Evolutionary conservation across 2,329 filamentous ascomycete genomes (phyloP).

Genomic region (Ambrosiella cleistominuta): DNA sequence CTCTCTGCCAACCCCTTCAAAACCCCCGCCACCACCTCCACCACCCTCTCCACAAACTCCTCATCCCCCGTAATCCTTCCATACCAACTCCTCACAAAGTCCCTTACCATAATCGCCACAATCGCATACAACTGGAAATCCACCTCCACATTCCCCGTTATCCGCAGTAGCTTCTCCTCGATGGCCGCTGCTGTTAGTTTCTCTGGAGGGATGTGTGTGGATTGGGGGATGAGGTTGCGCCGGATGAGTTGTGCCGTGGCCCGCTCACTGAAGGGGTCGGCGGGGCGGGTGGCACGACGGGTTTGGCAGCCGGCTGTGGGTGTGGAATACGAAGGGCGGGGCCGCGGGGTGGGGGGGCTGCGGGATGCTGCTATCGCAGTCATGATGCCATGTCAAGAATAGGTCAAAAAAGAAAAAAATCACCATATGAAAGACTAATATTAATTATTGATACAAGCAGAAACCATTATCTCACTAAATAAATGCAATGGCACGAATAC

Average conservation of each 20-base stretch:
- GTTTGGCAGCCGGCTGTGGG: neutral
- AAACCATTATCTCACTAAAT: too few relatives aligned
- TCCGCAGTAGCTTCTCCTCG: slow-evolving; percentile 67
- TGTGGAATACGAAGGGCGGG: neutral
- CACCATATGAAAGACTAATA: too few relatives aligned
- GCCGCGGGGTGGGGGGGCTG: neutral
- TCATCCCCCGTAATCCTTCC: slow-evolving; percentile 79
- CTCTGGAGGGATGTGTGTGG: slow-evolving; percentile 27
- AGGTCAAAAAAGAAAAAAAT: too few relatives aligned
- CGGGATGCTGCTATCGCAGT: neutral
- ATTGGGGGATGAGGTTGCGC: slow-evolving; percentile 62
- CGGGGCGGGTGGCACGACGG: slow-evolving; percentile 21
- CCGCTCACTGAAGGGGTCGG: slow-evolving; percentile 51
- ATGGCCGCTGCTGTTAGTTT: slow-evolving; percentile 42
- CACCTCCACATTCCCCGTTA: slow-evolving; percentile 87
- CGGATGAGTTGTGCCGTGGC: slow-evolving; percentile 70
- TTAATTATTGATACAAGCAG: too few relatives aligned
- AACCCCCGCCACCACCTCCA: slow-evolving; percentile 83
- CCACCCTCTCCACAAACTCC: slow-evolving; percentile 68
- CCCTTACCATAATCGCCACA: slow-evolving; percentile 72
- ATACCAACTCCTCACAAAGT: slow-evolving; percentile 91
- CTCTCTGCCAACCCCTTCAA: slow-evolving; percentile 77
- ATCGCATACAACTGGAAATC: slow-evolving; percentile 80
- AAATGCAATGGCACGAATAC: too few relatives aligned
- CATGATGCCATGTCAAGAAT: neutral